Base-by-base conservation (phyloP, 2,329 filamentous ascomycete genomes). In the Neofusicoccum ribis region DNA sequence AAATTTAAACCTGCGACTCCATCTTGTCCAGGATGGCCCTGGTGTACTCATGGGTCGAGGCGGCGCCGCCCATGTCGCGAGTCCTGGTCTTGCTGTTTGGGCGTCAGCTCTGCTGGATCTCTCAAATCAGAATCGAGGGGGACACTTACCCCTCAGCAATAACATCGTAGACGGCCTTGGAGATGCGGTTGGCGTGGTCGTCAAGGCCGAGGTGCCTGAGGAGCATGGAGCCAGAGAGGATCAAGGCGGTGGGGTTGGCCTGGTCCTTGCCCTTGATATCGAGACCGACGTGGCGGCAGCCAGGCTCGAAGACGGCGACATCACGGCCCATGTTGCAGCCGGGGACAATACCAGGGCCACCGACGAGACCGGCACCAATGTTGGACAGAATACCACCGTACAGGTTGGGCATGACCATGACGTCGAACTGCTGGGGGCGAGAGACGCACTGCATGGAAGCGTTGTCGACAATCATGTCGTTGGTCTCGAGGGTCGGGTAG, bases 391-490 rank as follows among this genome's bases (percentile, higher is more conserved):
- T 99, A 79, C 94, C 93, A 81, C 94, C 94, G 87, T 98, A 98
- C 77, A 98, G 84, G 86, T 99, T 99, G 76, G 95, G 95, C 93
- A 98, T 98, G 80, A 99, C 95, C 90, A 99, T 92, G 74, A 99
- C 95, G 80, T 99, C 95, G 79, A 99, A 99, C 83, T 99, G 95
- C 84, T 98, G 95, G 68, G 95, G 95, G 71, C 88, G 87, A 72
- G 92, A 93, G 72, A 99, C 95, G 78, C 93, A 96, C 86, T 99
- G 95, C 95, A 99, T 99, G 77, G 92, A 96, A 76, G 95, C 95
- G 82, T 99, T 99, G 85, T 99, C 95, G 82, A 99, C 95, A 81
- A 99, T 99, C 94, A 99, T 97, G 84, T 99, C 95, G 85, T 96
- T 96, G 78, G 90, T 90, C 85, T 97, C 91, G 73, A 99, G 86